Evolutionary conservation across 345 rosid species (phyloP), one percentile per base, ranked within the genome.

Genomic region (Arabidopsis suecica): DNA sequence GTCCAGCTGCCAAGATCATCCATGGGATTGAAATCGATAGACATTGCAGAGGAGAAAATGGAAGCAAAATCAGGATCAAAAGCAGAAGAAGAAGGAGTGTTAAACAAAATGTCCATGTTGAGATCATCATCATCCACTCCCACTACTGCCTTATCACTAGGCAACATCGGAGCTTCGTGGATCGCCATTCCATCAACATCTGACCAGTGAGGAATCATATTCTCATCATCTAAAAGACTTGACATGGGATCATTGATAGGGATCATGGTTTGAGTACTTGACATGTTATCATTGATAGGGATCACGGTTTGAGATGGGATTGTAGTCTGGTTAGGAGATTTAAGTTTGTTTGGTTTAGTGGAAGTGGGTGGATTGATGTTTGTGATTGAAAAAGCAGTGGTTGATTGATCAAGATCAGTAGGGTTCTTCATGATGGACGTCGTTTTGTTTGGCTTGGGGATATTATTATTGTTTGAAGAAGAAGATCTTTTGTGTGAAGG

Each of bases 31-130:
- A 75, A 68, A 65, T 75, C 83, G 6, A 65, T 48, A 65, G 79
- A 71, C 80, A 80, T 70, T 56, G 69, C 72, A 16, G 66, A 75
- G n/a, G 77, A 59, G 18, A 79, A 69, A 28, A 80, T 56, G 18
- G 80, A 59, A 70, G 76, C 76, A 80, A 70, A 65, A 70, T 80
- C 77, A 65, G 69, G 73, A 76, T 80, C 83, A 76, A 80, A 80
- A 20, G 42, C 57, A 28, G 77, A 40, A 59, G 76, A 34, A 50
- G 76, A 69, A 49, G 77, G 77, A 42, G 69, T 63, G 22, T 47
- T 67, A 47, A 75, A 75, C 73, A 77, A 76, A 71, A 59, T 38
- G 44, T 80, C 77, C 80, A 80, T 80, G 74, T 60, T 68, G 50
- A 66, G 38, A 68, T 47, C 79, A 44, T 69, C 70, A 22, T 45